These are phyloP conservation scores for Penicillium odoratum DNA, from an alignment of 495 filamentous ascomycete genomes.

Conservation along the genomic window DNA sequence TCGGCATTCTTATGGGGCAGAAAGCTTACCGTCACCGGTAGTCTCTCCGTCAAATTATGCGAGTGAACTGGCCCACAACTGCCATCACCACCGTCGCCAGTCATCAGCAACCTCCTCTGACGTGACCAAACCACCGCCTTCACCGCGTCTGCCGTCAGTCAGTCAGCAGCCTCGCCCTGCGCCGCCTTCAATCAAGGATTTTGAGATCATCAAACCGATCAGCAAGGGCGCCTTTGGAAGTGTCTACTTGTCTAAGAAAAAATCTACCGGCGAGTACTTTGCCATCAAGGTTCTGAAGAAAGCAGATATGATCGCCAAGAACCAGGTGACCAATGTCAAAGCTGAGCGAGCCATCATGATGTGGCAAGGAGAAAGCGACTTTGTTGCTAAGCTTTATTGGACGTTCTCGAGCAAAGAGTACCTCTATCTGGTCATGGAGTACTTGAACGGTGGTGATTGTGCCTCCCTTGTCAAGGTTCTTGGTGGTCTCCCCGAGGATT, in stretches of 20 bases:
- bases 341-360: slow-evolving; percentile 99
- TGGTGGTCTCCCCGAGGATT: slow-evolving; percentile 88
- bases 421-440: slow-evolving; percentile 98
- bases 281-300: slow-evolving; percentile 98
- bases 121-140: slow-evolving; percentile 66
- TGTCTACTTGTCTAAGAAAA: slow-evolving; percentile 97
- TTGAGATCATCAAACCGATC: slow-evolving; percentile 99
- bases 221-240: slow-evolving; percentile 99
- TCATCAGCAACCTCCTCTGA: slow-evolving; percentile 86
- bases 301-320: slow-evolving; percentile 99
- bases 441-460: slow-evolving; percentile 95
- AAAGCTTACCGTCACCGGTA: slow-evolving; percentile 79
- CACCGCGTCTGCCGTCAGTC: slow-evolving; percentile 72
- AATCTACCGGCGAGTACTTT: slow-evolving; percentile 95
- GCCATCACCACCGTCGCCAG: slow-evolving; percentile 82
- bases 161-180: slow-evolving; percentile 78
- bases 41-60: slow-evolving; percentile 82
- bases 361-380: slow-evolving; percentile 99
- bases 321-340: slow-evolving; percentile 98
- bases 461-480: slow-evolving; percentile 94
- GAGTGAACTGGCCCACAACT: slow-evolving; percentile 68
- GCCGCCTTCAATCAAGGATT: slow-evolving; percentile 96
- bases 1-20: slow-evolving; percentile 69
- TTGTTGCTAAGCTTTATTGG: slow-evolving; percentile 98
- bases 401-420: slow-evolving; percentile 99